Conservation (phyloP, 2,329 filamentous ascomycete species). For the Trichoderma brevicompactum region DNA sequence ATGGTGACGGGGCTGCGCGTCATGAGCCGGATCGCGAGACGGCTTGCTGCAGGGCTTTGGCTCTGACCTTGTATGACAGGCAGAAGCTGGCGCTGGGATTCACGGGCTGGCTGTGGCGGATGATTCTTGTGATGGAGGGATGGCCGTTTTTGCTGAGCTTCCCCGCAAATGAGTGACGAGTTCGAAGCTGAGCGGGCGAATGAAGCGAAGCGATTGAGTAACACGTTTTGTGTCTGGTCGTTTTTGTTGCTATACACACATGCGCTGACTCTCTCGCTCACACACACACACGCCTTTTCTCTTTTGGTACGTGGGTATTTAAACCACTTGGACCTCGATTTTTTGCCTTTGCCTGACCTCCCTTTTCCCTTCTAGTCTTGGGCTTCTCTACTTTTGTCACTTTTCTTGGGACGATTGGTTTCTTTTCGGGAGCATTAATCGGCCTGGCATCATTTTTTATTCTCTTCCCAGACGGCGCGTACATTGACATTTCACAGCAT, state of each 20-base stretch:
- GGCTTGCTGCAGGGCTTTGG: slow-evolving; percentile 6
- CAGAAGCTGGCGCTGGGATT: too few relatives aligned
- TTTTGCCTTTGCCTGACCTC: background rate
- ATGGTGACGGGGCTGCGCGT: slow-evolving; percentile 25
- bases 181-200: slow-evolving; percentile 7
- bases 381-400: background rate
- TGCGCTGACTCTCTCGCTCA: too few relatives aligned
- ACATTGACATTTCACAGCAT: background rate
- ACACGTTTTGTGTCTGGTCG: background rate
- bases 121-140: background rate
- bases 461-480: background rate
- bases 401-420: background rate
- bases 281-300: background rate
- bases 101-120: too few relatives aligned
- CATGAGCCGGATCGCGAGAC: background rate
- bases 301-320: slow-evolving; percentile 1
- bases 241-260: background rate
- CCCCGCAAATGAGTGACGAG: slow-evolving; percentile 7
- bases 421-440: background rate
- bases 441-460: background rate
- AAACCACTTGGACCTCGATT: background rate
- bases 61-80: background rate
- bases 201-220: slow-evolving; percentile 10
- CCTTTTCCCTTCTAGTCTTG: background rate
- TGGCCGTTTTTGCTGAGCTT: background rate